These are phyloP conservation scores for Leptomonas seymouri DNA, from an alignment of 208 protist genomes.

Conservation along the genomic window DNA sequence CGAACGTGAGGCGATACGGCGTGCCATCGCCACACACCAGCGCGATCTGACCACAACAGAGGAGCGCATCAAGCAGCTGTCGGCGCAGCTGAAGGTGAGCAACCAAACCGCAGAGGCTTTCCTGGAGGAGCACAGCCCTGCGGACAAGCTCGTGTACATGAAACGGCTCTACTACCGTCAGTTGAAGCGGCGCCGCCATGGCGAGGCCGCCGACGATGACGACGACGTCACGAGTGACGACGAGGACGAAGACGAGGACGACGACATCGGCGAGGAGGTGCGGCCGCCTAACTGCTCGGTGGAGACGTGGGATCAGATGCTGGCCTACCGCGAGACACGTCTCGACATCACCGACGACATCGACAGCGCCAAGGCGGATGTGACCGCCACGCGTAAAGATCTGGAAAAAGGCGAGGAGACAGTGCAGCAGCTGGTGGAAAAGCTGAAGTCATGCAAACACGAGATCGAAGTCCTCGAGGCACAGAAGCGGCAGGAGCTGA, in stretches of 20 bases:
- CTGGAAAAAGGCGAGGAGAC: conserved; percentile 53
- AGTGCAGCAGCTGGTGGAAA: conserved; percentile 71
- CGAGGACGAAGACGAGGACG: conserved; percentile 85
- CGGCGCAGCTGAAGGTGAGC: conserved; percentile 70
- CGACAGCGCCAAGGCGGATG: conserved; percentile 58
- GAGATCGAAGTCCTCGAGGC: conserved; percentile 91
- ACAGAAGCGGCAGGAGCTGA: conserved; percentile 95
- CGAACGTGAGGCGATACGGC: conserved; percentile 67
- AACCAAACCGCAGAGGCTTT: conserved; percentile 86
- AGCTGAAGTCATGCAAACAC: conserved; percentile 65
- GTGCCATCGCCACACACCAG: conserved; percentile 69
- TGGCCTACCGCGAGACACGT: conserved; percentile 88
- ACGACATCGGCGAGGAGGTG: conserved; percentile 91
- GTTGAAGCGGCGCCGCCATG: conserved; percentile 86
- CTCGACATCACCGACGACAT: conserved; percentile 92
- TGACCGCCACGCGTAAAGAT: conserved; percentile 32
- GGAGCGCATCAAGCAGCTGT: conserved; percentile 57
- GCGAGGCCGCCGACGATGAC: conserved; percentile 72
- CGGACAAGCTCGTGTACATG: conserved; percentile 76
- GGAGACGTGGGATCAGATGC: conserved; percentile 85
- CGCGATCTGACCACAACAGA: conserved; percentile 45
- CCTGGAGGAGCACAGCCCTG: conserved; percentile 74
- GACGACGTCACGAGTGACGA: conserved; percentile 89
- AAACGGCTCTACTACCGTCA: conserved; percentile 93
- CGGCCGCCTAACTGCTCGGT: conserved; percentile 89